These are phyloP conservation scores for Mrakia hoshinonis DNA, from an alignment of 768 basidiomycete genomes.

Conservation along the genomic window DNA sequence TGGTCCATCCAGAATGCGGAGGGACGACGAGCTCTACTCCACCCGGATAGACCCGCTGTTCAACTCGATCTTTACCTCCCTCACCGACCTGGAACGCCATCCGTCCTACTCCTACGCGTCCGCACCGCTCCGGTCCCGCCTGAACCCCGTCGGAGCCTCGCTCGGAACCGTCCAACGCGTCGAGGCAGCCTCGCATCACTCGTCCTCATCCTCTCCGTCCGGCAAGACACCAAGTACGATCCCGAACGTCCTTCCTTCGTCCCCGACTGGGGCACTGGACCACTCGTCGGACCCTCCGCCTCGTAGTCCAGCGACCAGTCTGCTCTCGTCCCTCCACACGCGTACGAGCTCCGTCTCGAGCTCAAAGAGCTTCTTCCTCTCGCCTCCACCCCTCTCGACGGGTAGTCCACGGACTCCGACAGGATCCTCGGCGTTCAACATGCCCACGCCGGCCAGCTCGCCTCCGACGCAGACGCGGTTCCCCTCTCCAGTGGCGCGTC, in stretches of 20 bases:
- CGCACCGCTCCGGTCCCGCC: not conserved
- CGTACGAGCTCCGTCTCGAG: slow-evolving; percentile 6
- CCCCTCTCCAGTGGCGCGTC: not conserved
- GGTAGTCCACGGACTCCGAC: not conserved
- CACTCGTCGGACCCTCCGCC: not conserved
- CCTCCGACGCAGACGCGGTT: slow-evolving; percentile 5
- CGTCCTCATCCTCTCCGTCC: not conserved
- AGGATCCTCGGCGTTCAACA: not conserved
- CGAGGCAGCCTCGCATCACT: not conserved
- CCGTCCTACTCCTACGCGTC: not conserved
- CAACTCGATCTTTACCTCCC: not conserved
- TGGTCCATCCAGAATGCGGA: not conserved
- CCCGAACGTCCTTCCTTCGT: not conserved
- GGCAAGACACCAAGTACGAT: not conserved
- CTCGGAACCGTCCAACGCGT: not conserved
- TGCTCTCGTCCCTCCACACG: not conserved
- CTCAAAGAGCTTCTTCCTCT: slow-evolving; percentile 9
- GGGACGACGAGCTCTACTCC: slow-evolving; percentile 1
- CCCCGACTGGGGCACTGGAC: not conserved
- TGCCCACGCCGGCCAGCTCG: not conserved
- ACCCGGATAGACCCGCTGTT: not conserved
- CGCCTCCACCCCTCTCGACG: not conserved
- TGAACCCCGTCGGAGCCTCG: not conserved
- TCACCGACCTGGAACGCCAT: not conserved
- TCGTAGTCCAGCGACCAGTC: slow-evolving; percentile 4